Conservation (phyloP, 106 monocot genomes). For the Dactylorhiza incarnata region DNA sequence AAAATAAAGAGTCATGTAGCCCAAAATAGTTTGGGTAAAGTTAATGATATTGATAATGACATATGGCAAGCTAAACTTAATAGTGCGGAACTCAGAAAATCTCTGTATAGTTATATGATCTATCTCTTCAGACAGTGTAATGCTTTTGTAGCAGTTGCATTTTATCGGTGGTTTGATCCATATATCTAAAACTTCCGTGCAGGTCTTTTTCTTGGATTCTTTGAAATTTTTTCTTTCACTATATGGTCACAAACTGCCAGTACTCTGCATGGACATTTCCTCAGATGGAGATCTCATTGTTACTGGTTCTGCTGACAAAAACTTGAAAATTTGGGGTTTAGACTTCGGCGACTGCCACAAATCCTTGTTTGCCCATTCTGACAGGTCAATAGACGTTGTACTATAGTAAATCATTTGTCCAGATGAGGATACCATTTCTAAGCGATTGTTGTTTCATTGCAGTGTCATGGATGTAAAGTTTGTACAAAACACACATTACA, state of each 20-base stretch:
- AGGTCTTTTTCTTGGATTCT: constrained; percentile 85
- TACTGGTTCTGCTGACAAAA: constrained; percentile 94
- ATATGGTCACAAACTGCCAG: constrained; percentile 91
- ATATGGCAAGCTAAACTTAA: background rate
- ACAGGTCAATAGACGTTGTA: constrained; percentile 42
- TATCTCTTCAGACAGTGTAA: background rate
- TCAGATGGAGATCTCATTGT: constrained; percentile 92
- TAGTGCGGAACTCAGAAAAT: background rate
- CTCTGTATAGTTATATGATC: background rate
- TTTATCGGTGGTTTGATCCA: background rate
- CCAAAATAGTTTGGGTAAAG: too few relatives aligned
- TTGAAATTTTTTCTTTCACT: constrained; percentile 70
- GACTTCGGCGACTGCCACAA: constrained; percentile 97
- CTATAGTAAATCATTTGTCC: background rate
- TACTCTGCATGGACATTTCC: constrained; percentile 96
- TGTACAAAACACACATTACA: constrained; percentile 80
- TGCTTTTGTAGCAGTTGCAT: background rate
- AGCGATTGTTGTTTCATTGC: constrained; percentile 13
- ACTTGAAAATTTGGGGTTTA: constrained; percentile 95
- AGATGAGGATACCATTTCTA: background rate
- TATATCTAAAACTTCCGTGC: constrained; percentile 12
- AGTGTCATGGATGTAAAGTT: constrained; percentile 94
- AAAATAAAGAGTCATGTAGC: too few relatives aligned
- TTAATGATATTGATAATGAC: background rate
- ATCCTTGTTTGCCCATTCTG: constrained; percentile 89